Evolutionary conservation across 1,284 basidiomycete species (phyloP).

Genomic region (Microstroma glucosiphilum): DNA sequence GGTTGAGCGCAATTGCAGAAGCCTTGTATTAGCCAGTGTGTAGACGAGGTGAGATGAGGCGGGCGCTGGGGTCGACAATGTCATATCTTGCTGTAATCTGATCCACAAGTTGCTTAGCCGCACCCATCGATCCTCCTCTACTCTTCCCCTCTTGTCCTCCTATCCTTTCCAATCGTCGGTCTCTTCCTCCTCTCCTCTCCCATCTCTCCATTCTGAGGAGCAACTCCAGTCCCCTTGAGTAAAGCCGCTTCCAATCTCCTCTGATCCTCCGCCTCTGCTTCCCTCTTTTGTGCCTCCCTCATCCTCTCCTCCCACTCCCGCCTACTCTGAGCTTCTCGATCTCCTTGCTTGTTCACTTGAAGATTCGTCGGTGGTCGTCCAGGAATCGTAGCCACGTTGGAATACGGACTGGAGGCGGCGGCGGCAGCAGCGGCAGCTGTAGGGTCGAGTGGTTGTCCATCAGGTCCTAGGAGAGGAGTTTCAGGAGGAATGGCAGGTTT

Average conservation of each 20-base stretch:
- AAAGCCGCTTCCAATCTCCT: slow-evolving; percentile 3
- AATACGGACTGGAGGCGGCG: not conserved
- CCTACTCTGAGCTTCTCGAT: not conserved
- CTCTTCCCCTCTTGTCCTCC: not conserved
- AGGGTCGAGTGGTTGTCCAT: not conserved
- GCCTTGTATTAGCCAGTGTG: too few species aligned
- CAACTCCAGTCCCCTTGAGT: not conserved
- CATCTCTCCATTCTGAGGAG: not conserved
- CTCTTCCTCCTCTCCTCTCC: slow-evolving; percentile 6
- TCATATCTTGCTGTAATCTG: not conserved
- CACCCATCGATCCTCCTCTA: not conserved
- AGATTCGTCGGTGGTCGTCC: not conserved
- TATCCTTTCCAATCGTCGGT: slow-evolving; percentile 1
- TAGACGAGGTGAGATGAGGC: too few species aligned
- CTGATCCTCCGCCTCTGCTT: not conserved
- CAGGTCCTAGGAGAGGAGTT: too few species aligned
- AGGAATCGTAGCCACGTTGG: not conserved
- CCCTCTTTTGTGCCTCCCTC: not conserved
- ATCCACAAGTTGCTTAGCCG: too few species aligned
- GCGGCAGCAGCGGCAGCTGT: not conserved
- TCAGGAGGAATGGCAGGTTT: slow-evolving; percentile 1
- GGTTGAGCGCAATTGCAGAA: not conserved
- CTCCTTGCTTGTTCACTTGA: not conserved
- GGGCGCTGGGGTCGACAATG: not conserved
- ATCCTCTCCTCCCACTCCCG: slow-evolving; percentile 5